phyloP scores from a whole-genome alignment of 2,329 filamentous ascomycete genomes.

The Colletotrichum chrysophilum region DNA sequence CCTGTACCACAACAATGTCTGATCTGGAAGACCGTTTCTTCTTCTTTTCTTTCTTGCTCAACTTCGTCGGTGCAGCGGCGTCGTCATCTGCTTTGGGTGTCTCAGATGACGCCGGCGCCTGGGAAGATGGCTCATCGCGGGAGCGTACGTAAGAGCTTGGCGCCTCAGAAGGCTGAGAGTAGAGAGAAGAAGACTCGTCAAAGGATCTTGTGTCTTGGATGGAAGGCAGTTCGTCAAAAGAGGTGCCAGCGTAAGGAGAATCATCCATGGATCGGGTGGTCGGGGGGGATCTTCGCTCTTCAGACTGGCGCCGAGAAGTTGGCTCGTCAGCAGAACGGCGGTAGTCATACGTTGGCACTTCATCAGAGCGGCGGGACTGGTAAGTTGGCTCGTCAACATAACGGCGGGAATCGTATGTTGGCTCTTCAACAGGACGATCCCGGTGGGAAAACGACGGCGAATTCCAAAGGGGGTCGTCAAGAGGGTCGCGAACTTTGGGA shows the following conservation, averaged over 20 bases:
- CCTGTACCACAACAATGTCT: slow-evolving; percentile 30
- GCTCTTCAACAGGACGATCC: not conserved
- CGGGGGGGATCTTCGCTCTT: not conserved
- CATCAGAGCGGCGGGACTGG: not conserved
- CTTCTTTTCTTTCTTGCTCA: slow-evolving; percentile 39
- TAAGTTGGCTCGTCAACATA: not conserved
- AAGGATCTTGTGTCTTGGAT: not conserved
- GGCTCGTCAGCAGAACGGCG: not conserved
- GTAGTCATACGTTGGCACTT: not conserved
- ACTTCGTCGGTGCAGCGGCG: slow-evolving; percentile 26
- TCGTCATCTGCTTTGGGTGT: slow-evolving; percentile 17
- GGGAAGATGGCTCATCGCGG: not conserved
- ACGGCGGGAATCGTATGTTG: not conserved
- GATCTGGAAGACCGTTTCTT: slow-evolving; percentile 43
- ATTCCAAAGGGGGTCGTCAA: not conserved
- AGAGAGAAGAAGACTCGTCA: not conserved
- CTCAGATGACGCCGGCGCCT: not conserved
- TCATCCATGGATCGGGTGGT: not conserved
- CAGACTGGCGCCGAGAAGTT: not conserved
- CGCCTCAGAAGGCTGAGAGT: not conserved
- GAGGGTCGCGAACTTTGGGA: not conserved
- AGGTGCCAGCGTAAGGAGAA: not conserved
- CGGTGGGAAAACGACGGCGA: not conserved
- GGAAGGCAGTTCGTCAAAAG: not conserved
- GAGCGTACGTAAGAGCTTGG: not conserved